A percentile compares a stretch with the other conserved stretches of the same genome.
These are phyloP conservation scores for Kurtzmaniella quercitrusa DNA, from an alignment of 1,139 yeast species.

Conservation along the genomic window DNA sequence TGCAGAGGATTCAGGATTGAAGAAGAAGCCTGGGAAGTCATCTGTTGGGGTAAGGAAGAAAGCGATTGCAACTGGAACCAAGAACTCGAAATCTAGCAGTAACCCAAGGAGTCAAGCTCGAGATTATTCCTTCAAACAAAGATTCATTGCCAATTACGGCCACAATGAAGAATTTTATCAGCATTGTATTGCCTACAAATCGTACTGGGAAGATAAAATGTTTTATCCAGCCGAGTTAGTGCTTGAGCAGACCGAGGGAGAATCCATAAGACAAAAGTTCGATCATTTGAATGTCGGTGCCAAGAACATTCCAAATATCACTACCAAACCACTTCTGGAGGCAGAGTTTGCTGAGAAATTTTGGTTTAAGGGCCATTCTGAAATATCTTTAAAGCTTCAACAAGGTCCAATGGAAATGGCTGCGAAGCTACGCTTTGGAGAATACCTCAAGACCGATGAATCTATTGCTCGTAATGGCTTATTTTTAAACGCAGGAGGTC, in stretches of 20 bases:
- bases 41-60: too few relatives aligned
- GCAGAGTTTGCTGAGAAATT: slow-evolving; percentile 3
- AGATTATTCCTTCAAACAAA: slow-evolving; percentile 31
- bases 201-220: slow-evolving; percentile 32
- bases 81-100: too few relatives aligned
- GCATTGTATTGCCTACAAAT: slow-evolving; percentile 23
- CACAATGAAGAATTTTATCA: slow-evolving; percentile 27
- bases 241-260: slow-evolving; percentile 19
- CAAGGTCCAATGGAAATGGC: slow-evolving; percentile 2
- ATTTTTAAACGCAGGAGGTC: slow-evolving; percentile 53
- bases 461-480: slow-evolving; percentile 35
- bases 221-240: slow-evolving; percentile 27
- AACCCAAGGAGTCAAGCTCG: slow-evolving; percentile 8
- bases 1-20: neutral
- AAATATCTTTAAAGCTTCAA: neutral
- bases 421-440: slow-evolving; percentile 6
- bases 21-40: too few relatives aligned
- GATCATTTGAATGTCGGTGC: slow-evolving; percentile 35
- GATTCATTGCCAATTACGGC: slow-evolving; percentile 35
- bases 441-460: slow-evolving; percentile 9
- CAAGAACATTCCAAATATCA: slow-evolving; percentile 30
- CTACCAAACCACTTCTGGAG: slow-evolving; percentile 7
- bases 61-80: neutral
- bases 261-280: slow-evolving; percentile 20
- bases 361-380: slow-evolving; percentile 2